Conservation (phyloP, 495 filamentous ascomycete species). For the Copromyces sp. region DNA sequence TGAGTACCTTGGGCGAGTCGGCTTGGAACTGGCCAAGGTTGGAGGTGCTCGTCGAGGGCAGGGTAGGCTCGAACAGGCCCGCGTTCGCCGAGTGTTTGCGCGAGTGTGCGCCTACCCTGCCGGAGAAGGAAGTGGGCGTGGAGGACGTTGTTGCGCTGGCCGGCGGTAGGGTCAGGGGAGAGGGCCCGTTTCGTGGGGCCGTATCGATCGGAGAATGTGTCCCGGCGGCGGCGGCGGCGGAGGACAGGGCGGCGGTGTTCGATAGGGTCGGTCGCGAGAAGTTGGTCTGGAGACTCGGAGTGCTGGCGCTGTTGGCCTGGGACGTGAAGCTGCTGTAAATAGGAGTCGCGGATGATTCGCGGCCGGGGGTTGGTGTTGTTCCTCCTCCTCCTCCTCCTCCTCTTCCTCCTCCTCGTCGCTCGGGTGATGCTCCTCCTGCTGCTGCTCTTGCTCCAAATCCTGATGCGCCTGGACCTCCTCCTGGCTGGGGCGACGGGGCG, state of each 20-base stretch:
- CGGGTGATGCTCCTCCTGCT: conserved; percentile 35
- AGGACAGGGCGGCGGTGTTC: conserved; percentile 23
- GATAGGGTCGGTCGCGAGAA: conserved; percentile 43
- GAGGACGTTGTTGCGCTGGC: conserved; percentile 17
- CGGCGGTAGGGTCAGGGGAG: conserved; percentile 33
- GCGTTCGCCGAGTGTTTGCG: conserved; percentile 60
- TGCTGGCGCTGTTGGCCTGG: conserved; percentile 11
- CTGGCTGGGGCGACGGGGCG: background rate
- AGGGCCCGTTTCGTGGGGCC: conserved; percentile 26
- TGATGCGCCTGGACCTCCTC: conserved; percentile 7
- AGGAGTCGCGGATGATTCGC: conserved; percentile 20
- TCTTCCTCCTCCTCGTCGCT: conserved; percentile 28
- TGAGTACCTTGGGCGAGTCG: conserved; percentile 16
- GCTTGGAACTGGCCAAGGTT: conserved; percentile 40
- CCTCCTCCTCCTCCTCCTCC: conserved; percentile 14
- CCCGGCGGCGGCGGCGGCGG: conserved; percentile 26
- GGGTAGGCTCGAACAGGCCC: conserved; percentile 79
- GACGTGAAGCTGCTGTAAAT: conserved; percentile 29
- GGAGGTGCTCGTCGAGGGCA: conserved; percentile 57
- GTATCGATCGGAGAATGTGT: conserved; percentile 19
- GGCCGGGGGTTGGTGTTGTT: conserved; percentile 11
- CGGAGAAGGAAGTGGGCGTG: conserved; percentile 9
- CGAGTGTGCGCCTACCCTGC: conserved; percentile 26
- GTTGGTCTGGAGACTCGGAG: conserved; percentile 35
- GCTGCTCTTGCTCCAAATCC: conserved; percentile 6